Evolutionary conservation across 257 asterid genomes (phyloP), one percentile per base, ranked within the genome.

Genomic region (Primulina eburnea): DNA sequence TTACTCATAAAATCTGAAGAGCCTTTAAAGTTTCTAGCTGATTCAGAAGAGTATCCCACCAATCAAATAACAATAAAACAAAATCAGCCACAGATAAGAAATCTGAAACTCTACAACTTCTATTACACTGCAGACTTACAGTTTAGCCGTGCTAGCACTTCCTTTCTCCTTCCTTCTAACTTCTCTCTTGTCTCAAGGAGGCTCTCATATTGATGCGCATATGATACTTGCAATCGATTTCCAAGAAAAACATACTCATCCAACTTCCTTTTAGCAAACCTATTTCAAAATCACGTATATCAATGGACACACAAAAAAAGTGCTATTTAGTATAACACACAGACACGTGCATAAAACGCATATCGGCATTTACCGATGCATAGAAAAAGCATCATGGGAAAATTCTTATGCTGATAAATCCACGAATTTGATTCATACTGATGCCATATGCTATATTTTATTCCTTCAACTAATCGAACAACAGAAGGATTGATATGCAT

Each of bases 221-320:
- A 92, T 8, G 92, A 80, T 65, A 90, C 86, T 69, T 83, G 91
- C 68, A 92, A 37, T 70, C 76, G 82, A 68, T 88, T 88, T 77
- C 97, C 97, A 0, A 90, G 78, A 84, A 86, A 92, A 70, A 90
- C 81, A 24, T 74, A 82, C 74, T 88, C 94, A 9, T 88, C 97
- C 83, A 88, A 56, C 74, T 90, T 90, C 77, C 95, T 85, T 78
- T 92, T 90, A 8, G 97, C 96, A 71, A 88, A 92, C 86, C 96
- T 92, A 82, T 58, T 62, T 50, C 34, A 69, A 76, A 64, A 58
- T 60, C n/a, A 8, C 3, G 35, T 29, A 47, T 47, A 65, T 65
- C 66, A 24, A 59, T 38, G 30, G 18, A 28, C 21, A 62, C 6
- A 68, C 30, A 28, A 2, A 28, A 24, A 28, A 28, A 28, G 30